Evolutionary conservation across 805 yeast species (phyloP).

Genomic region (Starmera quercuum): DNA sequence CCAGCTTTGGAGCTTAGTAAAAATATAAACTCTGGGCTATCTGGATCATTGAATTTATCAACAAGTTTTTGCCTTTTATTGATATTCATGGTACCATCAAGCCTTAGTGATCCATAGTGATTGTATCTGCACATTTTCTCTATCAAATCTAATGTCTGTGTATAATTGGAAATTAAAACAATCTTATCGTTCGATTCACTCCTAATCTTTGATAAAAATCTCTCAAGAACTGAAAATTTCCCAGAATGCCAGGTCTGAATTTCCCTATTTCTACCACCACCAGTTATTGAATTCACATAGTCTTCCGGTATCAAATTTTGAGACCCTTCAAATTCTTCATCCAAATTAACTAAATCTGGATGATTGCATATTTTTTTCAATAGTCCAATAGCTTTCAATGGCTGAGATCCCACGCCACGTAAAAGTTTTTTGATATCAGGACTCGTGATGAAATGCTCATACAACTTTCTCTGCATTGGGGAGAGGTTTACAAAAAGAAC

Average conservation of each 20-base stretch:
- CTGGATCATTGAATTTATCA: constrained; percentile 86
- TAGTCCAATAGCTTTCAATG: constrained; percentile 82
- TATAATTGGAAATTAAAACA: constrained; percentile 89
- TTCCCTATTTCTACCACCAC: constrained; percentile 55
- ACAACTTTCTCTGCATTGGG: constrained; percentile 66
- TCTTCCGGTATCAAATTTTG: constrained; percentile 66
- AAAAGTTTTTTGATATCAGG: constrained; percentile 65
- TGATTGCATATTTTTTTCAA: constrained; percentile 90
- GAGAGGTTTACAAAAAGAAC: constrained; percentile 87
- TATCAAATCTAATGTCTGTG: constrained; percentile 87
- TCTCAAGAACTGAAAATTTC: constrained; percentile 74
- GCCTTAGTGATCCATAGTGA: constrained; percentile 68
- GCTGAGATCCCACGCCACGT: constrained; percentile 69
- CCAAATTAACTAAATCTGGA: constrained; percentile 75
- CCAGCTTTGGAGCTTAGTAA: constrained; percentile 93
- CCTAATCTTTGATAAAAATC: constrained; percentile 73
- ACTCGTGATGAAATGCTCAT: constrained; percentile 67
- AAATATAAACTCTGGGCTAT: constrained; percentile 80
- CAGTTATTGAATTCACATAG: constrained; percentile 38
- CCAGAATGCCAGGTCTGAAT: constrained; percentile 81
- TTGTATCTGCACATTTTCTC: constrained; percentile 76
- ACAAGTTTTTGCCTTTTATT: constrained; percentile 90
- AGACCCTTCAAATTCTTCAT: constrained; percentile 70
- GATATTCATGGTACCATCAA: constrained; percentile 90
- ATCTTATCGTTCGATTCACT: constrained; percentile 88